Percentiles rank a stretch among this genome's conserved stretches.
Conservation (phyloP, 345 rosid genomes). For the Dovyalis caffra region DNA sequence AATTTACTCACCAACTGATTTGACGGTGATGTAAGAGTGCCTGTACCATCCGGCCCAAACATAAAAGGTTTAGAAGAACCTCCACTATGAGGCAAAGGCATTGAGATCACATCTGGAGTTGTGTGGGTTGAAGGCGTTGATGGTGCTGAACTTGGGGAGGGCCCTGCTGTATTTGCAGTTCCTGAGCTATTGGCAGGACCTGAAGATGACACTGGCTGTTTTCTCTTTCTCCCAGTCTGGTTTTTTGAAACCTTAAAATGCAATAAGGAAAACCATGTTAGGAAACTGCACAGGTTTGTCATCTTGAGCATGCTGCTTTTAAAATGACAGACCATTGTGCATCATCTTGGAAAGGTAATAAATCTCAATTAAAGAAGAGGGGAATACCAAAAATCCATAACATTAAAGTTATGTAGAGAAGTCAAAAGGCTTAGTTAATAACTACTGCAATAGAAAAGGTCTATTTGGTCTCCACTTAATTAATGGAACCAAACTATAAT, state of each 20-base stretch:
- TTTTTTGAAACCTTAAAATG: conserved; percentile 76
- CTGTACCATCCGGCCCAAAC: conserved; percentile 75
- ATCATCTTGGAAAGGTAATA: not conserved
- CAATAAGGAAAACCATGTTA: conserved; percentile 34
- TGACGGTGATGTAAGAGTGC: conserved; percentile 83
- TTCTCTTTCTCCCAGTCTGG: conserved; percentile 93
- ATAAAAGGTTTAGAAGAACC: conserved; percentile 79
- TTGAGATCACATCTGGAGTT: conserved; percentile 88
- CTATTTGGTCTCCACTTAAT: not conserved
- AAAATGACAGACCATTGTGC: not conserved
- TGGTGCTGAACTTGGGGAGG: conserved; percentile 98
- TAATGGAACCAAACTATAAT: not conserved
- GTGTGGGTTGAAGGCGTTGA: conserved; percentile 98
- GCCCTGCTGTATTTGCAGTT: conserved; percentile 97
- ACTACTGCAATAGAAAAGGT: not conserved
- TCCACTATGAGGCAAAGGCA: conserved; percentile 85
- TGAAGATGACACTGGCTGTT: conserved; percentile 96
- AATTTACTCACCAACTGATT: conserved; percentile 78
- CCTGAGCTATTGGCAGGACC: conserved; percentile 99
- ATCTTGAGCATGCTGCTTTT: not conserved
- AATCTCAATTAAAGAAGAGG: not conserved
- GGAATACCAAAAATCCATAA: not conserved
- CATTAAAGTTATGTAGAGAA: not conserved
- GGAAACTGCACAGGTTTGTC: conserved; percentile 14
- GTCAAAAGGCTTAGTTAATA: not conserved